Base-by-base conservation (phyloP, 306 rosid species). In the Quercus ilex region DNA sequence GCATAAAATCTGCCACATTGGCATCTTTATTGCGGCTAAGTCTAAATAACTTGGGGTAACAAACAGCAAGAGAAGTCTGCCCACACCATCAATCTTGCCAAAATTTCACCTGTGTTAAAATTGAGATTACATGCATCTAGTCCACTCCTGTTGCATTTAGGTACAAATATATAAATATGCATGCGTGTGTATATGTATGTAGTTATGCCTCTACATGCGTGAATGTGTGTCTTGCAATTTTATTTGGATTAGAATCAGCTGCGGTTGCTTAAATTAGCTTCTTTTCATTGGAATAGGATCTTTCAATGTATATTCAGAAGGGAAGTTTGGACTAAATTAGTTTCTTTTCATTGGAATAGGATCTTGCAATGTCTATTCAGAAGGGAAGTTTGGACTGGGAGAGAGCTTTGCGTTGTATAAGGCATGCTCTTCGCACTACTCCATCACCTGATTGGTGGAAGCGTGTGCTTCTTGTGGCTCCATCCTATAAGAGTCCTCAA, bases 401-500 rank as follows among this genome's bases (percentile, higher is more conserved):
- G 85, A 89, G 99, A 85, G 98, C 98, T 68, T 73, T 95, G 71
- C 99, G 99, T 43, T 95, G 99, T 79, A 84, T 95, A 82, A 89
- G 97, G 84, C 99, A 95, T 78, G 98, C 98, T 79, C 90, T 95
- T 28, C 92, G 96, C 33, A 85, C 96, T 55, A 91, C 96, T 76
- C 99, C 99, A 63, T 95, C 99, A 65, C 99, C 99, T 70, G 99
- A 95, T 70, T 95, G 99, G 99, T 95, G 99, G 99, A 95, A 92
- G 87, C 96, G 98, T 15, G 97, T 93, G 79, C 92, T 95, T 78
- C 89, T 95, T n/a, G 86, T 93, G 25, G 97, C 95, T 83, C 91
- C 96, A 60, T 80, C 89, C 90, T 88, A 90, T 87, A 95, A 91
- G 87, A 71, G 86, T 84, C 72, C 97, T 81, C 99, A 91, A 81